Conservation (phyloP, 805 yeast species). For the Saccharomycopsis fermentans region DNA sequence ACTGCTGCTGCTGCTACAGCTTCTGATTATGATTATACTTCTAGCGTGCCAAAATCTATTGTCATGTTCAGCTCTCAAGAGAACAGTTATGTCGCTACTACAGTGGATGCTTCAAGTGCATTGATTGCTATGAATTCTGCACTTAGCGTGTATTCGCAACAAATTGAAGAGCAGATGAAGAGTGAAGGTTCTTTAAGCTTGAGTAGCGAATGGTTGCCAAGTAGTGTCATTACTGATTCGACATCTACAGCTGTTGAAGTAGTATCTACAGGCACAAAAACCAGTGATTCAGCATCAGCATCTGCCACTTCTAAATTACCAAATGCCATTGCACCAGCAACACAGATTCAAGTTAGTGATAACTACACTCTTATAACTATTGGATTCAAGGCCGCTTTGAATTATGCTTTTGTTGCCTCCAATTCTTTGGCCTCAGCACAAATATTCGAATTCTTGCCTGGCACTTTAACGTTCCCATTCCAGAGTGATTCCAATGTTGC, state of each 20-base stretch:
- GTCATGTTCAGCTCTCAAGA: constrained; percentile 14
- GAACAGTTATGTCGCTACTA: constrained; percentile 13
- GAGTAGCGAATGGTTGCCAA: constrained; percentile 33
- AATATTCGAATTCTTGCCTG: constrained; percentile 77
- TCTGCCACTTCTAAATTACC: constrained; percentile 10
- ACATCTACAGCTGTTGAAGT: not conserved
- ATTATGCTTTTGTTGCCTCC: constrained; percentile 73
- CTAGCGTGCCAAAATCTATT: constrained; percentile 1
- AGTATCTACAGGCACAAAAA: constrained; percentile 14
- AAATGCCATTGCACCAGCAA: constrained; percentile 15
- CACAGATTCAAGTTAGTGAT: constrained; percentile 13
- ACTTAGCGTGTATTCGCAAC: not conserved
- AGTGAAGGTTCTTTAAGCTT: not conserved
- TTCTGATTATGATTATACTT: not conserved
- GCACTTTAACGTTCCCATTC: constrained; percentile 58
- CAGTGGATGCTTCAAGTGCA: constrained; percentile 8
- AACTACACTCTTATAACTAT: constrained; percentile 52
- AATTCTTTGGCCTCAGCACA: constrained; percentile 72
- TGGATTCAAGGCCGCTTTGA: constrained; percentile 71
- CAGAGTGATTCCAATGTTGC: constrained; percentile 21
- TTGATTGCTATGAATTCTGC: not conserved
- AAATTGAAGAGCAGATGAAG: not conserved
- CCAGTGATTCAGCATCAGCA: constrained; percentile 19
- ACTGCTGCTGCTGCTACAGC: not conserved
- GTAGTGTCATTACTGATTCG: constrained; percentile 25